Evolutionary conservation across 208 protist species (phyloP), one percentile per base, ranked within the genome.

Genomic region (Paratrypanosoma confusum): DNA sequence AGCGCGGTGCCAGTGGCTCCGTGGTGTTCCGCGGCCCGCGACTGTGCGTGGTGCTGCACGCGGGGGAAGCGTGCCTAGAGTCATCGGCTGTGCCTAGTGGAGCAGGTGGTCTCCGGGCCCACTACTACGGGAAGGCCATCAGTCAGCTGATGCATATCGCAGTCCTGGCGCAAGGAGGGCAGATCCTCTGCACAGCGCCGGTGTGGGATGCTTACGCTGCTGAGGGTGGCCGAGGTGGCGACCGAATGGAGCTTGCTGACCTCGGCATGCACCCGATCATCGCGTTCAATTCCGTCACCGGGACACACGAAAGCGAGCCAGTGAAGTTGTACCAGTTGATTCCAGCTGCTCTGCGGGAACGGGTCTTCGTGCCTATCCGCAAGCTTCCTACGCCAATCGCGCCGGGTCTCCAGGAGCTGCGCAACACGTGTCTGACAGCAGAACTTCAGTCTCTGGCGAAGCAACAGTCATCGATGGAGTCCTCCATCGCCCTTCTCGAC

Each of bases 121-220:
- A 88, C 60, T 92, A 86, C 65, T 88, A 86, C 55, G 82, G 82
- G 7, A 59, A 65, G 39, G 72, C 82, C 0, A 71, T 92, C 33
- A 81, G 67, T 33, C 82, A 92, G 61, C 57, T 81, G 5, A 62
- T 92, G 32, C 66, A 86, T 45, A 45, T 80, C 8, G 61, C 62
- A 21, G 60, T 73, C 7, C 48, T 86, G 2, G 66, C 78, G 3
- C 71, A 84, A 35, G 82, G 82, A 29, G 82, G 82, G n/a, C 82
- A 92, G 55, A 67, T 88, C 11, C 45, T 92, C 41, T 61, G 69
- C 0, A 71, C 78, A 14, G 51, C 67, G 11, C 63, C 67, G 14
- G 82, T 74, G 32, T 92, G 82, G 82, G 50, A 59, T 10, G 52
- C 60, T 91, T 3, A 65, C 70, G 10, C 43, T 55, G 26, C 42